phyloP scores from a whole-genome alignment of 805 yeast genomes.

The Starmerella roubikii region DNA sequence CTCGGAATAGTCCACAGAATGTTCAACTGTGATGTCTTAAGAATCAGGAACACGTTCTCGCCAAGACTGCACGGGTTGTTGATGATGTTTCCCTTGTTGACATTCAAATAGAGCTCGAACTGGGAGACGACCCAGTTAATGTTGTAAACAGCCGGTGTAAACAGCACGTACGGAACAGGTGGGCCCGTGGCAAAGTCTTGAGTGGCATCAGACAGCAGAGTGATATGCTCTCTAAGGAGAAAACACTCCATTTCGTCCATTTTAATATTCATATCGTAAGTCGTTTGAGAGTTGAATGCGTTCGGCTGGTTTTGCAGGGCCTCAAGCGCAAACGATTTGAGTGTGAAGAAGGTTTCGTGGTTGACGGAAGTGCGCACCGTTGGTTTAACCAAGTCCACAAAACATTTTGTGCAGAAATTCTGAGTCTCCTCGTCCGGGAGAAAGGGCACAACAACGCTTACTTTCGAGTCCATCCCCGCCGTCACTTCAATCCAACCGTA shows the following conservation, averaged over 20 bases:
- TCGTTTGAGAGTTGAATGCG: slow-evolving; percentile 66
- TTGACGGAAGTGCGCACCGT: slow-evolving; percentile 75
- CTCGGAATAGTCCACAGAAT: slow-evolving; percentile 45
- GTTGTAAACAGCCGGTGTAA: slow-evolving; percentile 55
- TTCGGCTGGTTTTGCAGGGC: slow-evolving; percentile 59
- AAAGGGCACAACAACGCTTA: slow-evolving; percentile 29
- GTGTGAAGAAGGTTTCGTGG: slow-evolving; percentile 62
- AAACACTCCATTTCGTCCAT: slow-evolving; percentile 46
- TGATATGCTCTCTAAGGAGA: slow-evolving; percentile 68
- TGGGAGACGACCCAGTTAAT: slow-evolving; percentile 45
- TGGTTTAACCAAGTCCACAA: slow-evolving; percentile 37
- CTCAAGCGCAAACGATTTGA: slow-evolving; percentile 41
- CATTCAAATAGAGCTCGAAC: slow-evolving; percentile 55
- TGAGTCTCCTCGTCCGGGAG: slow-evolving; percentile 21
- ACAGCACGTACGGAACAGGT: slow-evolving; percentile 52
- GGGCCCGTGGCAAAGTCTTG: slow-evolving; percentile 66
- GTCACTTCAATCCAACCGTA: slow-evolving; percentile 89
- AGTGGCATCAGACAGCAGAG: slow-evolving; percentile 55
- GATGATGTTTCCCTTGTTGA: slow-evolving; percentile 77
- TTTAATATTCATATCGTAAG: slow-evolving; percentile 48
- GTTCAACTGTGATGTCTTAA: slow-evolving; percentile 48
- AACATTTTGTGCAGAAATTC: slow-evolving; percentile 33
- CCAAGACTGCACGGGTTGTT: slow-evolving; percentile 76
- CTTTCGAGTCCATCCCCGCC: slow-evolving; percentile 38
- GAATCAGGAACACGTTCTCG: slow-evolving; percentile 63